Evolutionary conservation across 177 flowering plant genomes (phyloP).

Genomic region (Vitis hybrid): DNA sequence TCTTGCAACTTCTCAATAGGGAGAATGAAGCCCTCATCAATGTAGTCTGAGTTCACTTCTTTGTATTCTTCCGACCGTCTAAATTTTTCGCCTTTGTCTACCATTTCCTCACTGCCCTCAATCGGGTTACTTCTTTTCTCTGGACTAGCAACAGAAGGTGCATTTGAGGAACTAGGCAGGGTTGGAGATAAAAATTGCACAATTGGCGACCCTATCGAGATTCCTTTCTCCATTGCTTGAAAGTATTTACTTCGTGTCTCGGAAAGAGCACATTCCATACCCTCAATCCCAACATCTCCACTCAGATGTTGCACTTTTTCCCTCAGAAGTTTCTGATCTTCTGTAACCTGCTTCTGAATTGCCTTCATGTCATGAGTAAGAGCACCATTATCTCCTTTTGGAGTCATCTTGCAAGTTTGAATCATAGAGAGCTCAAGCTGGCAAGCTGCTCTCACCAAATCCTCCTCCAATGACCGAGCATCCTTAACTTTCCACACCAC

Average conservation of each 20-base stretch:
- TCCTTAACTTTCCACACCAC: constrained; percentile 96
- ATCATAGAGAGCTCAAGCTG: constrained; percentile 95
- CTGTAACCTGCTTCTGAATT: constrained; percentile 89
- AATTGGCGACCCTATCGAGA: constrained; percentile 42
- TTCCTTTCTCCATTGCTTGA: constrained; percentile 57
- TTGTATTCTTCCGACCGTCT: too few species aligned
- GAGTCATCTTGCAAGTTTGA: constrained; percentile 79
- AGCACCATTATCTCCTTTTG: constrained; percentile 50
- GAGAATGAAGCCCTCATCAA: too few species aligned
- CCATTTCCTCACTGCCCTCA: constrained; percentile 22
- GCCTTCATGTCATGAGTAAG: constrained; percentile 94
- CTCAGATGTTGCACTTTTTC: constrained; percentile 85
- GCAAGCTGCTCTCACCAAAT: constrained; percentile 94
- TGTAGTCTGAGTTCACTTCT: too few species aligned
- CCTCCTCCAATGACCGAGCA: constrained; percentile 82
- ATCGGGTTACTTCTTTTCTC: constrained; percentile 19
- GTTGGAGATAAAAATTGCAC: constrained; percentile 34
- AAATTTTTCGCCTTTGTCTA: too few species aligned
- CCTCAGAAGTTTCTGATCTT: constrained; percentile 82
- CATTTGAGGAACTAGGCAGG: constrained; percentile 25
- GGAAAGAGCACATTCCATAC: constrained; percentile 81
- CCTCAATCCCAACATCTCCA: constrained; percentile 84
- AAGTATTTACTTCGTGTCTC: constrained; percentile 69
- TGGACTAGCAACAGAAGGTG: constrained; percentile 24
- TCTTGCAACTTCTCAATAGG: too few species aligned